A percentile compares a stretch with the other conserved stretches of the same genome.
Conservation (phyloP, 306 rosid species). For the Carpinus viminea region DNA sequence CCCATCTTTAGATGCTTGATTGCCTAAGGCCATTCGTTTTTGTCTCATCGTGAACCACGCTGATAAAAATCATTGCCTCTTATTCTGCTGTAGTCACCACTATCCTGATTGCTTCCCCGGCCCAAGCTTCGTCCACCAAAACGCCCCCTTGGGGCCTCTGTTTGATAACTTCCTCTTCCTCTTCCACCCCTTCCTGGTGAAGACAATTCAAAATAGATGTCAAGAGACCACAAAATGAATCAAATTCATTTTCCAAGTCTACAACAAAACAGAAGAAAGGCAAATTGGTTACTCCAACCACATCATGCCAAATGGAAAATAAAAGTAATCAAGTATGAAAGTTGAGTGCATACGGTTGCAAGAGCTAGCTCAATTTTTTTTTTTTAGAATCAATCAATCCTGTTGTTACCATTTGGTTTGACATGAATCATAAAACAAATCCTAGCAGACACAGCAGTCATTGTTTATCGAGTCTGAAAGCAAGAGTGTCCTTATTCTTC, state of each 20-base stretch:
- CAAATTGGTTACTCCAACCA: not conserved
- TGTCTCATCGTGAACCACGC: conserved; percentile 61
- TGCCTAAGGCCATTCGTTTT: conserved; percentile 13
- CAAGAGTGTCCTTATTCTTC: not conserved
- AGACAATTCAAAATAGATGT: conserved; percentile 18
- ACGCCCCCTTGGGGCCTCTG: conserved; percentile 75
- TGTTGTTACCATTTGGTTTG: not conserved
- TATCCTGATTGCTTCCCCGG: conserved; percentile 63
- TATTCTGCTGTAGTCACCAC: conserved; percentile 52
- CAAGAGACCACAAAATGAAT: conserved; percentile 9
- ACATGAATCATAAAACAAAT: not conserved
- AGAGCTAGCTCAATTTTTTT: not conserved
- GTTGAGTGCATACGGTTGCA: not conserved
- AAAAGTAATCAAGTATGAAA: not conserved
- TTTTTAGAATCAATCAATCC: not conserved
- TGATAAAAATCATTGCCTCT: conserved; percentile 76
- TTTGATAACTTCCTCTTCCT: conserved; percentile 65
- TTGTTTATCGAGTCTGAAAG: too few relatives aligned
- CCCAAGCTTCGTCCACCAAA: conserved; percentile 63
- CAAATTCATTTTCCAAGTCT: not conserved
- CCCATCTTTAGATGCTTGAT: conserved; percentile 11
- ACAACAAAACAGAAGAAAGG: not conserved
- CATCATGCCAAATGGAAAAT: conserved; percentile 3
- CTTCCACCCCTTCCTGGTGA: conserved; percentile 85
- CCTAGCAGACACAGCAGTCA: too few relatives aligned